Conservation (phyloP, 495 filamentous ascomycete species). For the Podospora australis region DNA sequence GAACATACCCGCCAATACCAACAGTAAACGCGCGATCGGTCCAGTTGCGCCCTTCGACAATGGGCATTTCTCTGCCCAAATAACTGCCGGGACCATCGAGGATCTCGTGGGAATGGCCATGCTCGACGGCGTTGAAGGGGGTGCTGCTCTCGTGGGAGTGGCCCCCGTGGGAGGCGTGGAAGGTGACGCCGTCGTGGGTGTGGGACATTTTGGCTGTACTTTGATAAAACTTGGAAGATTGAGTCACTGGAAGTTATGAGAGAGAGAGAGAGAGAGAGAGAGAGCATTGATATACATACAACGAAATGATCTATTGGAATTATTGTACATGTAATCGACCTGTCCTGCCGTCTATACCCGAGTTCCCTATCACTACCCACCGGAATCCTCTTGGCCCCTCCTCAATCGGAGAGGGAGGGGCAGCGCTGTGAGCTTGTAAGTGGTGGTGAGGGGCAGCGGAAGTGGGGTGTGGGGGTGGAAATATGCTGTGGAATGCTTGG, state of each 20-base stretch:
- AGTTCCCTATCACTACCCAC: no score
- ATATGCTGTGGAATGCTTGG: no score
- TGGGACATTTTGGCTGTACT: conserved; percentile 7
- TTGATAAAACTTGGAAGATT: no score
- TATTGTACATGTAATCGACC: no score
- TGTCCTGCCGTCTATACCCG: no score
- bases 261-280: neutral
- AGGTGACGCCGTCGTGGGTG: conserved; percentile 24
- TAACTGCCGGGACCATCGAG: conserved; percentile 91
- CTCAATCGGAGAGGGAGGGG: no score
- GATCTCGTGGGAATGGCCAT: conserved; percentile 94
- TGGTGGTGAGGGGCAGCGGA: no score
- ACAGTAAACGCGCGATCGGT: conserved; percentile 87
- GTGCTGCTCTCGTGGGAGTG: conserved; percentile 48
- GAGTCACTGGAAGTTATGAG: no score
- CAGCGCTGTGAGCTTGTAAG: no score
- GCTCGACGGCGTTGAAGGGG: conserved; percentile 60
- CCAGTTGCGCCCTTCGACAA: conserved; percentile 84
- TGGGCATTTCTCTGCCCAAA: conserved; percentile 84
- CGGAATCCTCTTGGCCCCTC: no score
- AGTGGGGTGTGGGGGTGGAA: no score
- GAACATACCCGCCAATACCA: conserved; percentile 86
- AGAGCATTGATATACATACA: neutral
- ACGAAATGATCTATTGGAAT: no score
- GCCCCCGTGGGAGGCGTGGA: conserved; percentile 43